Evolutionary conservation across 768 basidiomycete genomes (phyloP).

Genomic region (Chalciporus pseudorubinellus): DNA sequence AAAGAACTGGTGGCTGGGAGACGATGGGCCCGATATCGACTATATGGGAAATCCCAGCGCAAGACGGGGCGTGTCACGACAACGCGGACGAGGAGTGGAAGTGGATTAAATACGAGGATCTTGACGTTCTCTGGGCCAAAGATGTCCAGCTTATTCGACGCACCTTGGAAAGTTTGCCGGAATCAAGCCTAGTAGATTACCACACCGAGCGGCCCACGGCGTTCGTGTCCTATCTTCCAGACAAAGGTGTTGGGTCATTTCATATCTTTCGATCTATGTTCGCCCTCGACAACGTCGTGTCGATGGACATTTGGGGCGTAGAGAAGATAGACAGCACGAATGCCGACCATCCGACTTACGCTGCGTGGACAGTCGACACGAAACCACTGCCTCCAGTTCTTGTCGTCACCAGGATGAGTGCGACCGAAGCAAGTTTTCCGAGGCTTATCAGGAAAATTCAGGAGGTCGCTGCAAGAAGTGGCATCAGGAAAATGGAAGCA

Average conservation of each 20-base stretch:
- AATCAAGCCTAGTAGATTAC: constrained; percentile 1
- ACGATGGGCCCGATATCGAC: constrained; percentile 36
- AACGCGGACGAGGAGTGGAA: constrained; percentile 4
- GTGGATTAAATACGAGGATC: constrained; percentile 37
- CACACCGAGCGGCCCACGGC: constrained; percentile 8
- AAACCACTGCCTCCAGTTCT: constrained; percentile 31
- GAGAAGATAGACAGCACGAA: constrained; percentile 2
- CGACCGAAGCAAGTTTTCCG: constrained; percentile 27
- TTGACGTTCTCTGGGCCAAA: constrained; percentile 36
- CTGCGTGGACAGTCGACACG: constrained; percentile 45
- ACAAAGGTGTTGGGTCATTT: constrained; percentile 45
- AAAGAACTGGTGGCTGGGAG: constrained; percentile 42
- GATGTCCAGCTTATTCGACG: constrained; percentile 39
- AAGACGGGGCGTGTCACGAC: constrained; percentile 1
- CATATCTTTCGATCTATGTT: constrained; percentile 34
- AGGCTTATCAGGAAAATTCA: constrained; percentile 35
- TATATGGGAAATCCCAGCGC: constrained; percentile 33
- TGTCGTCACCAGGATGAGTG: constrained; percentile 43
- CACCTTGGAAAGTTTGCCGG: constrained; percentile 19
- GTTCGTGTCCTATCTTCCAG: constrained; percentile 40
- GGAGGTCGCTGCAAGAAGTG: constrained; percentile 31
- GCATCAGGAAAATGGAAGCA: constrained; percentile 40
- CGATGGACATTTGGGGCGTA: constrained; percentile 15
- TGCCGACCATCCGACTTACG: constrained; percentile 23
- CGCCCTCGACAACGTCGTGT: constrained; percentile 3